phyloP scores from a whole-genome alignment of 495 filamentous ascomycete species.

The Tricharina praecox region DNA sequence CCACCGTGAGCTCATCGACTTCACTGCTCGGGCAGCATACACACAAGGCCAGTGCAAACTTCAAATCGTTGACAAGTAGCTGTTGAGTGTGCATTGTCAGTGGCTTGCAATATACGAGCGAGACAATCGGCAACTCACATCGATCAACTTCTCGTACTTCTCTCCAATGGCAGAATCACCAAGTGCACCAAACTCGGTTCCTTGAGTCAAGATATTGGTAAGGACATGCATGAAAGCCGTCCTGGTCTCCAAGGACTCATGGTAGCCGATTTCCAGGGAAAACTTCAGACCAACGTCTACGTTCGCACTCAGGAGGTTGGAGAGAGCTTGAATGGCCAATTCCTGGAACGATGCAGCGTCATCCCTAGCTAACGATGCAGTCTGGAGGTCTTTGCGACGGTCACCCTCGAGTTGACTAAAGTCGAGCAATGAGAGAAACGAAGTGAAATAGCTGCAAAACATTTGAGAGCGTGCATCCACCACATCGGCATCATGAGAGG shows the following conservation, averaged over 20 bases:
- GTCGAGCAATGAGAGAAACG: constrained; percentile 44
- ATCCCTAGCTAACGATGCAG: constrained; percentile 29
- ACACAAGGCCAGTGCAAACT: constrained; percentile 42
- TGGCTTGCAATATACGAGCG: too few species aligned
- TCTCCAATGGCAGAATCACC: constrained; percentile 47
- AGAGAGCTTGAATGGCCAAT: constrained; percentile 45
- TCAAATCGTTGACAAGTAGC: constrained; percentile 42
- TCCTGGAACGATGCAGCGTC: constrained; percentile 37
- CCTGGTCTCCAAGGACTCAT: constrained; percentile 47
- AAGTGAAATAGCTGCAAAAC: constrained; percentile 51
- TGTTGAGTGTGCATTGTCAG: too few species aligned
- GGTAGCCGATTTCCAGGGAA: constrained; percentile 46
- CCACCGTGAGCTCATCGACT: constrained; percentile 47
- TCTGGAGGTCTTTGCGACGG: constrained; percentile 29
- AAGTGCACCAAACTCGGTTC: constrained; percentile 48
- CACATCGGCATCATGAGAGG: constrained; percentile 41
- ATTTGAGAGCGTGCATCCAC: constrained; percentile 46
- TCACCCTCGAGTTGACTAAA: constrained; percentile 34
- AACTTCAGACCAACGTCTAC: constrained; percentile 52
- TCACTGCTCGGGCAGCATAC: constrained; percentile 46
- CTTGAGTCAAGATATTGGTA: constrained; percentile 49
- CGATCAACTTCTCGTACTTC: constrained; percentile 45
- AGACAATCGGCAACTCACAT: constrained; percentile 28
- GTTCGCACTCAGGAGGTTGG: constrained; percentile 49
- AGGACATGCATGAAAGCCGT: constrained; percentile 52